Conservation (phyloP, 1,284 basidiomycete genomes). For the Heliocybe sulcata region DNA sequence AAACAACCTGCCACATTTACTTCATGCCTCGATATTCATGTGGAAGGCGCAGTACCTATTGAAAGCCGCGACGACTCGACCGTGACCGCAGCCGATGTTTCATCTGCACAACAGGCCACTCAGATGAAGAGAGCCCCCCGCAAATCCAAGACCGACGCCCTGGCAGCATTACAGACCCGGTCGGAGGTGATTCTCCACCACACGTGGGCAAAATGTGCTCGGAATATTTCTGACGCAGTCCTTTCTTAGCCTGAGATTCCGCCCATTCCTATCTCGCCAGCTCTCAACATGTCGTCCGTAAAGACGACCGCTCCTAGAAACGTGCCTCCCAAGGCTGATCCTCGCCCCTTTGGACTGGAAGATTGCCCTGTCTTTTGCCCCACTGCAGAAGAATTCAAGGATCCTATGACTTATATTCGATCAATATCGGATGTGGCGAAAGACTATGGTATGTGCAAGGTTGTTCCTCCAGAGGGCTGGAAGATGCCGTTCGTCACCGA, state of each 20-base stretch:
- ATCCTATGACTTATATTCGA: conserved; percentile 94
- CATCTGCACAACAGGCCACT: conserved; percentile 18
- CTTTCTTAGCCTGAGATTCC: conserved; percentile 30
- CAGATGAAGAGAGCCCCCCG: conserved; percentile 61
- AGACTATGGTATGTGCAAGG: conserved; percentile 91
- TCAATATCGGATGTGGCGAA: conserved; percentile 74
- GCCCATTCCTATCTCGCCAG: conserved; percentile 52
- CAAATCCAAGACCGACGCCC: conserved; percentile 80
- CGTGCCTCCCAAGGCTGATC: conserved; percentile 29
- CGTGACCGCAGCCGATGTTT: conserved; percentile 12
- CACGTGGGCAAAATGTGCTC: conserved; percentile 15
- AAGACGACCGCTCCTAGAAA: conserved; percentile 54
- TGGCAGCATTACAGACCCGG: conserved; percentile 66
- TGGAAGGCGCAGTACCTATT: conserved; percentile 56
- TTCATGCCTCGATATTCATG: conserved; percentile 60
- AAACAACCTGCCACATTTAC: conserved; percentile 40
- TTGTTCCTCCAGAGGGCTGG: conserved; percentile 92
- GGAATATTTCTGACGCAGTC: conserved; percentile 12
- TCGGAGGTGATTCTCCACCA: conserved; percentile 23
- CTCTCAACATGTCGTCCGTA: conserved; percentile 61
- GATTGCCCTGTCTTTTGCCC: conserved; percentile 92
- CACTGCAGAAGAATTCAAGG: conserved; percentile 83
- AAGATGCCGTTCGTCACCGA: conserved; percentile 96
- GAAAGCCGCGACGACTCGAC: conserved; percentile 19
- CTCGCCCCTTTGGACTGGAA: conserved; percentile 76